Base-by-base conservation (phyloP, 2,329 filamentous ascomycete species). In the Cercospora sesami region DNA sequence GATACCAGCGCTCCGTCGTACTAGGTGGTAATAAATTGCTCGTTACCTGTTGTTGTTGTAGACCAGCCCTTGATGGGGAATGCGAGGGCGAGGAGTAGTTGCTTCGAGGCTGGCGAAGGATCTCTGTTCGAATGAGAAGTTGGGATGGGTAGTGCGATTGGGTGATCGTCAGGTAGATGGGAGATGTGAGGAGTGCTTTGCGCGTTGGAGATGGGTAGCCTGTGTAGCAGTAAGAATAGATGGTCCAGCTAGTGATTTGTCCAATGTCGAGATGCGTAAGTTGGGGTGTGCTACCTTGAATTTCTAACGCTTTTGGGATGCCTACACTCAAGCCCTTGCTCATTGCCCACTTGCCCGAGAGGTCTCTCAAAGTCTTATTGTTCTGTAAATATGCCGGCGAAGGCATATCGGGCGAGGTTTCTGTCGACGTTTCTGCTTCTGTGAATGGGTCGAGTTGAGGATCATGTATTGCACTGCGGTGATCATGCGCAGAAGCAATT, bases 91-190 rank as follows among this genome's bases (percentile, higher is more conserved):
- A 58, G 28, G 23, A 21, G 12, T n/a, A 31, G 16, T 33, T 28
- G 18, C 48, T 53, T 53, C 48, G 36, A 42, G 36, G 18, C 28
- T 26, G 55, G 26, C 4, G 55, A 4, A 23, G 55, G 4, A 31
- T 30, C 61, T 66, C 63, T 9, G 69, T 70, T 26, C 61, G 61
- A 21, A 69, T 51, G 61, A 67, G 69, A 4, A 71, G 64, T 45
- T 71, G 70, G 10, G 53, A 57, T 7, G 70, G 70, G 28, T 71
- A 71, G 31, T 71, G 62, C 1, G 67, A 69, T 65, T 71, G 69
- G 1, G 63, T 66, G 23, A 71, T 71, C 4, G 26, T 57, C 3
- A 69, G 51, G 8, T 36, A 48, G 53, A 67, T 42, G 10, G 68
- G 65, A 5, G 60, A 64, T 10, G 68, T 59, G 42, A 68, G 65